These are phyloP conservation scores for Gymnopilus dilepis DNA, from an alignment of 768 basidiomycete species.

Conservation along the genomic window DNA sequence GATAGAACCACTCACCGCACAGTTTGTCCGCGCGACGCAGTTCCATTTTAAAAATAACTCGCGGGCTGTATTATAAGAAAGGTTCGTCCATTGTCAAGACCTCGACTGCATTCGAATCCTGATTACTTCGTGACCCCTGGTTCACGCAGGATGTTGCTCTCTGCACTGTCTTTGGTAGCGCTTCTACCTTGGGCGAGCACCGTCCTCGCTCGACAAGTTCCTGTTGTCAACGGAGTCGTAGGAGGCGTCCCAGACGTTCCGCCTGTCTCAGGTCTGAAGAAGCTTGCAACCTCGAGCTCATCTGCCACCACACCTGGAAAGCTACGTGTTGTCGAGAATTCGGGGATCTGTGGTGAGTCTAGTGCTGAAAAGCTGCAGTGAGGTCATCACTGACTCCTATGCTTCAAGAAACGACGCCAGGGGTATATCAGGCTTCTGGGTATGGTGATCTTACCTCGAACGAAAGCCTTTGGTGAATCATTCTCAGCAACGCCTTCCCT, in stretches of 20 bases:
- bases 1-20: conserved; percentile 11
- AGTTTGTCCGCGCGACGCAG: not conserved
- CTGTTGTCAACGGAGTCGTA: conserved; percentile 53
- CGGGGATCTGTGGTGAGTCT: conserved; percentile 61
- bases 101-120: not conserved
- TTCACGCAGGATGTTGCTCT: conserved; percentile 11
- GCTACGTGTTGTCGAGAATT: conserved; percentile 63
- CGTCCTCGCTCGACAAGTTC: conserved; percentile 45
- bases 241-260: conserved; percentile 46
- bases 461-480: conserved; percentile 61
- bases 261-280: conserved; percentile 8
- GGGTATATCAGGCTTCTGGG: conserved; percentile 66
- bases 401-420: conserved; percentile 61
- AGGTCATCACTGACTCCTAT: too few relatives aligned
- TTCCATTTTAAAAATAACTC: conserved; percentile 1
- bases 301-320: conserved; percentile 48
- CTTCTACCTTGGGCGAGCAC: conserved; percentile 11
- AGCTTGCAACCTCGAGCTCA: conserved; percentile 12
- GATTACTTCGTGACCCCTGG: not conserved
- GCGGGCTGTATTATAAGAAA: not conserved
- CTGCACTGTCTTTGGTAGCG: conserved; percentile 9
- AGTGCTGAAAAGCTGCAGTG: too few relatives aligned
- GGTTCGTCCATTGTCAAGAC: not conserved
- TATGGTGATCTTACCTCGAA: conserved; percentile 63
- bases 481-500: not conserved